Base-by-base conservation (phyloP, 192 early-diverging fungal species). In the Entomortierella chlamydospora region DNA sequence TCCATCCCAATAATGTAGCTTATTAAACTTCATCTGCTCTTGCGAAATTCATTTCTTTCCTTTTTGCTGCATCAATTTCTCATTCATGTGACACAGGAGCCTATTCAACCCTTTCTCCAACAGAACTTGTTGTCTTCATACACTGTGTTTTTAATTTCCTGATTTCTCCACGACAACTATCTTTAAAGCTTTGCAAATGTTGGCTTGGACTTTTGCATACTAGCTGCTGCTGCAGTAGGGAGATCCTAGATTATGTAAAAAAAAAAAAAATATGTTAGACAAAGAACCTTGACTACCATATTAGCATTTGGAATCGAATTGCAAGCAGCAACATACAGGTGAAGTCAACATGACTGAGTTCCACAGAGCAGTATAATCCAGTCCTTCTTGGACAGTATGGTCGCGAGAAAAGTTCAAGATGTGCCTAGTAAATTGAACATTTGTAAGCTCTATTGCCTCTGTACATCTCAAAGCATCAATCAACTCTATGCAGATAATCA, bases 361-460 rank as follows among this genome's bases (percentile, higher is more conserved):
- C 98, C 98, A 99, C 18, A 95, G 77, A 33, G 89, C 92, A 31
- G 90, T 93, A 80, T 98, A 97, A 15, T 88, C 84, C 33, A 99
- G 86, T 31, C 95, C 94, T 77, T 99, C 96, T 41, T 87, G 85
- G 0, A 97, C 93, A 10, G 91, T 87, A 72, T 99, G 98, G 81
- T 99, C 96, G 61, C 96, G 93, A 39, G 95, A 93, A 81, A 93
- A 94, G 73, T 95, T 96, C 53, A 99, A 88, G 45, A 94, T 55
- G 42, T 93, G 90, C 64, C 89, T 90, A 67, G 7, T 29, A 15
- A 50, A 37, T 33, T 26, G 4, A n/a, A n/a, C n/a, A n/a, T n/a
- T n/a, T n/a, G n/a, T n/a, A n/a, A n/a, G n/a, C n/a, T n/a, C 52
- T 25, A 54, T 47, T 20, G 45, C 45, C 45, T 12, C 20, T 12